Conservation (phyloP, 768 basidiomycete species). For the Suillus discolor region DNA sequence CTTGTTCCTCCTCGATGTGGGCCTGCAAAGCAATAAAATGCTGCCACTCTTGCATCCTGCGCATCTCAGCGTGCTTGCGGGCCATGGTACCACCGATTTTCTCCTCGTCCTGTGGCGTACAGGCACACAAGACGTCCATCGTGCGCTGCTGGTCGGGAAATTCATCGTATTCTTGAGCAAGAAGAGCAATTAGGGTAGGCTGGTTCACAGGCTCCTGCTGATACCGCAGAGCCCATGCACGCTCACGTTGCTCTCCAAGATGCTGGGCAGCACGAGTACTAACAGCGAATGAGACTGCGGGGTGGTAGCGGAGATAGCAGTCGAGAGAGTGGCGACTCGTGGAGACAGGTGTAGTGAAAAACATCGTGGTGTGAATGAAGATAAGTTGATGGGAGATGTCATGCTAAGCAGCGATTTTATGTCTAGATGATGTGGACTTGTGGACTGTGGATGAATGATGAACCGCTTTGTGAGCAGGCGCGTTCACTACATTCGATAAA, state of each 20-base stretch:
- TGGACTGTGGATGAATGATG: neutral
- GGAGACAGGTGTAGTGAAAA: neutral
- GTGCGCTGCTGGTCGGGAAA: neutral
- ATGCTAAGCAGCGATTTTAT: neutral
- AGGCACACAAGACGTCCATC: neutral
- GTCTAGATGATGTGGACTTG: neutral
- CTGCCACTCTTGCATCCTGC: neutral
- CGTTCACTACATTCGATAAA: neutral
- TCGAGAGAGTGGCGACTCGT: neutral
- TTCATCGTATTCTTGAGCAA: slow-evolving; percentile 1
- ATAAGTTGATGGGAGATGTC: neutral
- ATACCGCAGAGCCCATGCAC: neutral
- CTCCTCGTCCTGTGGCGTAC: neutral
- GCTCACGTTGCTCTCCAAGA: slow-evolving; percentile 14
- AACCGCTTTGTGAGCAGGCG: neutral
- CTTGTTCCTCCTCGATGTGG: neutral
- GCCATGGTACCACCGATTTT: neutral
- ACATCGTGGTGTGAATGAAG: neutral
- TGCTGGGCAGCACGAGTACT: slow-evolving; percentile 28
- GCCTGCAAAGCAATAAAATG: neutral
- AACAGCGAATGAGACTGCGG: too few species aligned
- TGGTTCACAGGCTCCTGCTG: slow-evolving; percentile 2
- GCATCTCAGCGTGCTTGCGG: neutral
- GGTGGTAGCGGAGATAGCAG: neutral
- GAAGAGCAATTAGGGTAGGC: slow-evolving; percentile 3